Percentiles rank a stretch among this genome's conserved stretches.
These are phyloP conservation scores for Penicillium fuscoglaucum DNA, from an alignment of 2,329 filamentous ascomycete genomes.

Conservation along the genomic window DNA sequence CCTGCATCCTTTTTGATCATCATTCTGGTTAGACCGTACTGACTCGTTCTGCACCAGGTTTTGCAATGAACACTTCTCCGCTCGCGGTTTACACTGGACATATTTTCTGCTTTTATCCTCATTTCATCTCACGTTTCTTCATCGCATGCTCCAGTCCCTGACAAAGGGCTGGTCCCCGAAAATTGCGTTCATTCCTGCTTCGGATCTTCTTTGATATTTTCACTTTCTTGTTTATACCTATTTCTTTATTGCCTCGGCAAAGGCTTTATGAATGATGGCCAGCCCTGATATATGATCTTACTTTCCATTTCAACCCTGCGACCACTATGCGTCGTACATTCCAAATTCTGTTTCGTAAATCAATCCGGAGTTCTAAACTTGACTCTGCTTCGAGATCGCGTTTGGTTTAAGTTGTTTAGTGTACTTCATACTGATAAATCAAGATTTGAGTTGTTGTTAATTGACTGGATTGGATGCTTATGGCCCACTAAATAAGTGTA, in stretches of 20 bases:
- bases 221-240: neutral
- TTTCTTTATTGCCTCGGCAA: neutral
- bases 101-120: neutral
- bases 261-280: conserved; percentile 14
- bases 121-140: neutral
- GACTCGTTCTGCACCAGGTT: neutral
- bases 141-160: neutral
- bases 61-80: neutral
- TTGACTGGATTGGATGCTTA: neutral
- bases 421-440: neutral
- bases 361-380: neutral
- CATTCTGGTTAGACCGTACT: neutral
- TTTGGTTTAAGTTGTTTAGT: neutral
- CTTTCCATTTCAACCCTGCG: neutral
- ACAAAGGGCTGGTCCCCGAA: neutral
- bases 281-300: neutral
- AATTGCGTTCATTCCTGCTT: neutral
- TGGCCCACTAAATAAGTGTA: neutral
- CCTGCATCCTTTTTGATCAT: neutral
- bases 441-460: neutral
- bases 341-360: neutral
- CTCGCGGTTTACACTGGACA: neutral
- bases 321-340: neutral
- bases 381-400: neutral
- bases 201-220: neutral